Conservation (phyloP, 1,139 yeast genomes). For the Debaryomycetaceae sp. region DNA sequence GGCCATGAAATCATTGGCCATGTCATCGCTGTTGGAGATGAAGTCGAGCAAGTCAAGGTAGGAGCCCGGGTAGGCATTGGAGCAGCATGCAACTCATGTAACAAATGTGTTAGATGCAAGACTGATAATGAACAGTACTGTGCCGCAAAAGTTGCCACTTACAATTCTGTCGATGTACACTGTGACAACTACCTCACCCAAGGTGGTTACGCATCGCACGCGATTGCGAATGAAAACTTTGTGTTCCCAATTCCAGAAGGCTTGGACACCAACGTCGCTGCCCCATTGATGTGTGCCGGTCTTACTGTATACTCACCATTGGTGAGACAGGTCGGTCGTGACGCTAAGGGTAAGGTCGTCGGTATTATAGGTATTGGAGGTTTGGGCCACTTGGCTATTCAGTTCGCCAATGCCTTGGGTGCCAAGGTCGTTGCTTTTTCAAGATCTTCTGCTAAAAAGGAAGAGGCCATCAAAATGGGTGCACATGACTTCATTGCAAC, state of each 20-base stretch:
- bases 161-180: slow-evolving; percentile 33
- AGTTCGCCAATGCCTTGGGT: slow-evolving; percentile 41
- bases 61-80: slow-evolving; percentile 68
- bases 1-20: slow-evolving; percentile 57
- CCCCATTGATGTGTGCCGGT: slow-evolving; percentile 69
- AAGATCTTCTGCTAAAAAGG: slow-evolving; percentile 32
- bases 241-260: slow-evolving; percentile 58
- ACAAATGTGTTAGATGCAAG: slow-evolving; percentile 45
- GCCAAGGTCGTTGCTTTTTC: slow-evolving; percentile 42
- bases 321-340: slow-evolving; percentile 28
- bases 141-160: slow-evolving; percentile 38
- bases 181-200: slow-evolving; percentile 40
- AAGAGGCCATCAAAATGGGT: slow-evolving; percentile 35
- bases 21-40: slow-evolving; percentile 49
- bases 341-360: slow-evolving; percentile 35
- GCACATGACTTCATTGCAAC: slow-evolving; percentile 41
- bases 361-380: slow-evolving; percentile 51
- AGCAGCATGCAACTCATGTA: slow-evolving; percentile 50
- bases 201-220: slow-evolving; percentile 63
- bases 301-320: slow-evolving; percentile 61
- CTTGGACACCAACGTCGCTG: slow-evolving; percentile 45
- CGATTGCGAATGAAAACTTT: slow-evolving; percentile 51
- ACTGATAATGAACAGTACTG: slow-evolving; percentile 52
- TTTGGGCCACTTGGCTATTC: slow-evolving; percentile 42
- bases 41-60: slow-evolving; percentile 42